Base-by-base conservation (phyloP, 345 rosid genomes). In the Pistacia atlantica region DNA sequence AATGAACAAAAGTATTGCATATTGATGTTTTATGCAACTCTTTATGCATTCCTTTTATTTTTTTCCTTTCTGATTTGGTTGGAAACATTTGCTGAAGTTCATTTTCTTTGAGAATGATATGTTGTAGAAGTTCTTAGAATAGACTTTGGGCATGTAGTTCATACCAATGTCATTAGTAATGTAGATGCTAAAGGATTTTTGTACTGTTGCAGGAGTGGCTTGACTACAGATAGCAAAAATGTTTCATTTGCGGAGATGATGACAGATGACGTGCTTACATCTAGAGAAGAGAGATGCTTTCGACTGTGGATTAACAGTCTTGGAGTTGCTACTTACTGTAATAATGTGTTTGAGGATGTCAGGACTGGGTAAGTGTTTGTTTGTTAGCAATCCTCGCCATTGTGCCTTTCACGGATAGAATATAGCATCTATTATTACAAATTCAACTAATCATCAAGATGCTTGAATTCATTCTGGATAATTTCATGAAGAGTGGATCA, bases 231-330 rank as follows among this genome's bases (percentile, higher is more conserved):
- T 77, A 87, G 84, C 84, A 89, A 77, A 83, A 88, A 86, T 68
- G 71, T 87, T 73, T 88, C 97, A 65, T 95, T 86, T 77, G 97
- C 97, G 4, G 97, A 93, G 89, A 95, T 91, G 97, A 93, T 93
- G 87, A 84, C 93, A 0, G 99, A 93, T 72, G 98, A 95, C 83
- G 83, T 83, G 54, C 92, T 86, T 75, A 92, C 94, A 66, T 92
- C 88, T 59, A 88, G 98, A 83, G 97, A 95, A 64, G 97, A 93
- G 83, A 89, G 98, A 85, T 93, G 98, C 80, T 95, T 86, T 60
- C 89, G 99, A 57, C 81, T 93, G 62, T 95, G 99, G 98, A 93
- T 95, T 81, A 95, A 92, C 80, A 90, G 99, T 79, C 89, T 91
- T n/a, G 96, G 96, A 74, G 85, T 91, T 76, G 80, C 35, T 54